phyloP scores from a whole-genome alignment of 2,329 filamentous ascomycete genomes.

The Dichotomopilus funicola region DNA sequence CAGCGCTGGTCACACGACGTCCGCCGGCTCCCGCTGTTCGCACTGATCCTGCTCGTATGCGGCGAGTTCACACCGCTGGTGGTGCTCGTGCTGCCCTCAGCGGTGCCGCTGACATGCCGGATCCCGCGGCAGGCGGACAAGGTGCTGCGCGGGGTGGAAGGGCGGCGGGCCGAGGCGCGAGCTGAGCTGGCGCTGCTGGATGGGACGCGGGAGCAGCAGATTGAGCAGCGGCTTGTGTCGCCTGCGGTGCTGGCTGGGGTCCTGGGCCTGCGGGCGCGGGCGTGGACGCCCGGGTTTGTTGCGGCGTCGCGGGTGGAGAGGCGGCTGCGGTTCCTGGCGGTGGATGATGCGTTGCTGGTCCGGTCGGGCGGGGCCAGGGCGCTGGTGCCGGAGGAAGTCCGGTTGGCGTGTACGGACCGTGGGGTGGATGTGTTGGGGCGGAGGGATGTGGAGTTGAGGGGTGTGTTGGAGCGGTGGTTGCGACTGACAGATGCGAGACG shows the following conservation, averaged over 20 bases:
- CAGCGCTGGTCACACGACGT: slow-evolving; percentile 65
- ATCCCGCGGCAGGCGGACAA: slow-evolving; percentile 67
- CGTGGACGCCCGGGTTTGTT: slow-evolving; percentile 38
- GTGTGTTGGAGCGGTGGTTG: slow-evolving; percentile 42
- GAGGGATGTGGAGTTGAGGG: slow-evolving; percentile 51
- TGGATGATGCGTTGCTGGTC: slow-evolving; percentile 65
- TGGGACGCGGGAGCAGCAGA: background rate
- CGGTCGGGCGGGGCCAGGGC: slow-evolving; percentile 53
- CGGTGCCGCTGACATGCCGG: slow-evolving; percentile 76
- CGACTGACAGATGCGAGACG: slow-evolving; percentile 32
- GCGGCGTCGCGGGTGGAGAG: slow-evolving; percentile 47
- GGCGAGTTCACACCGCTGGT: slow-evolving; percentile 83
- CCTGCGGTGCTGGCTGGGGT: slow-evolving; percentile 26
- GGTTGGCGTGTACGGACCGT: slow-evolving; percentile 63
- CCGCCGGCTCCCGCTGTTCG: slow-evolving; percentile 72
- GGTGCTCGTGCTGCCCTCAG: slow-evolving; percentile 60
- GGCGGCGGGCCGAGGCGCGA: slow-evolving; percentile 36
- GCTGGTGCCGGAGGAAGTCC: slow-evolving; percentile 58
- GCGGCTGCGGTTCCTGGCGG: slow-evolving; percentile 56
- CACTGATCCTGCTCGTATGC: slow-evolving; percentile 65
- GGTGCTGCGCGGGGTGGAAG: slow-evolving; percentile 46
- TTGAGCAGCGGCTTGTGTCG: background rate
- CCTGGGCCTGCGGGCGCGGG: slow-evolving; percentile 32
- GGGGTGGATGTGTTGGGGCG: slow-evolving; percentile 53
- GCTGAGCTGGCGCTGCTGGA: slow-evolving; percentile 9